Evolutionary conservation across 352 stramenopile species (phyloP).

Genomic region (Globisporangium nagaii): DNA sequence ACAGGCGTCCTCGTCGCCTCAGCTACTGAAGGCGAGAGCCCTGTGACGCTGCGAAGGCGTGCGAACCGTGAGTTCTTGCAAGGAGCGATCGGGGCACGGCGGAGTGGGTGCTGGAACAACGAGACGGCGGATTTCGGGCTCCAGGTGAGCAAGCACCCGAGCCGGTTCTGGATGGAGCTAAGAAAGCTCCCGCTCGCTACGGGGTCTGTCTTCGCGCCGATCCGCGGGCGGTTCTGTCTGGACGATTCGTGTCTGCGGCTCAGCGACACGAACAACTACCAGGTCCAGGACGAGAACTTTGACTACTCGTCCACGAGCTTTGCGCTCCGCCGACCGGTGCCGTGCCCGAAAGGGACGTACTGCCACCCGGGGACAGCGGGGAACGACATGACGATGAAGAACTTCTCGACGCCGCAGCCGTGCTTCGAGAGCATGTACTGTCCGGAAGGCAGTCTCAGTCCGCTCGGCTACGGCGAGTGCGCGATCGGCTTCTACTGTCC

Average conservation of each 20-base stretch:
- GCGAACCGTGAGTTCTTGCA: slow-evolving; percentile 10
- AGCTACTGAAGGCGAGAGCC: slow-evolving; percentile 23
- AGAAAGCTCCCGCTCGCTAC: slow-evolving; percentile 86
- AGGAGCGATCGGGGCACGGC: slow-evolving; percentile 57
- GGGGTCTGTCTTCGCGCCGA: slow-evolving; percentile 64
- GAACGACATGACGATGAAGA: slow-evolving; percentile 73
- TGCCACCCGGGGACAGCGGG: slow-evolving; percentile 87
- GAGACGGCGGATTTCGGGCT: slow-evolving; percentile 93
- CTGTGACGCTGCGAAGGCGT: slow-evolving; percentile 35
- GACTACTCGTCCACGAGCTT: slow-evolving; percentile 80
- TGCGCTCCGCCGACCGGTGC: slow-evolving; percentile 74
- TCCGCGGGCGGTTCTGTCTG: slow-evolving; percentile 92
- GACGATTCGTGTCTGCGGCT: slow-evolving; percentile 89
- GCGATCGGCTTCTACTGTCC: slow-evolving; percentile 90
- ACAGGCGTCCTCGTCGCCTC: slow-evolving; percentile 40
- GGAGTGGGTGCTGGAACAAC: slow-evolving; percentile 93
- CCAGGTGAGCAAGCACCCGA: slow-evolving; percentile 78
- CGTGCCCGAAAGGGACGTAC: slow-evolving; percentile 85
- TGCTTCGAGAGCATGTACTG: slow-evolving; percentile 91
- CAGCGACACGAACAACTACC: slow-evolving; percentile 76
- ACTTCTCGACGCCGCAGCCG: slow-evolving; percentile 84
- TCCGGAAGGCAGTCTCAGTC: slow-evolving; percentile 81
- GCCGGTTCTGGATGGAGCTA: slow-evolving; percentile 92
- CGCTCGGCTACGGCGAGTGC: slow-evolving; percentile 81
- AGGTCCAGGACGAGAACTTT: slow-evolving; percentile 71